Evolutionary conservation across 768 basidiomycete species (phyloP).

Genomic region (Psilocybe azurescens): DNA sequence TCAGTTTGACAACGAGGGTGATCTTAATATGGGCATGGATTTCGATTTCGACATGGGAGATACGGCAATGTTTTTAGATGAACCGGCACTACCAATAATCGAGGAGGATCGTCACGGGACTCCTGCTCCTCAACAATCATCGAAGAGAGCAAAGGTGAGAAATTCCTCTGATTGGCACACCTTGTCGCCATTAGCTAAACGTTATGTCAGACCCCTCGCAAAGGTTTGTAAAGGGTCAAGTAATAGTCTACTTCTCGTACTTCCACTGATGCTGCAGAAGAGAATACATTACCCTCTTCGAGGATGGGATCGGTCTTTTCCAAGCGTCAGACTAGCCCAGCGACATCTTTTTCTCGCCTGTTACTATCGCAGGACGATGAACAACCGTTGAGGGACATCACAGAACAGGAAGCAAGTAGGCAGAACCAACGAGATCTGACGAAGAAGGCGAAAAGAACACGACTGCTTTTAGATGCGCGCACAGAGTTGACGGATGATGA

Average conservation of each 20-base stretch:
- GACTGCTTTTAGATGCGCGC: conserved; percentile 68
- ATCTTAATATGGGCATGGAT: conserved; percentile 9
- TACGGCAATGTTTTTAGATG: background rate
- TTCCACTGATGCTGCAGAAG: conserved; percentile 5
- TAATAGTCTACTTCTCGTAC: background rate
- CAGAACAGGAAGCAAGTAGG: conserved; percentile 25
- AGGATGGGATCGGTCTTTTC: conserved; percentile 12
- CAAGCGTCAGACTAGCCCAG: conserved; percentile 25
- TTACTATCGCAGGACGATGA: conserved; percentile 47
- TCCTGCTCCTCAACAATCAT: background rate
- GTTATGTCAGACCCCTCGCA: conserved; percentile 6
- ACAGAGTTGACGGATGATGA: conserved; percentile 87
- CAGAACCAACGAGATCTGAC: conserved; percentile 20
- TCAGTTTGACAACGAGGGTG: conserved; percentile 1
- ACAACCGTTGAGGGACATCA: conserved; percentile 35
- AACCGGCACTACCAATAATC: background rate
- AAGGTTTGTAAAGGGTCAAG: conserved; percentile 10
- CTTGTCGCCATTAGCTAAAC: background rate
- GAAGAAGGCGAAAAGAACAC: conserved; percentile 52
- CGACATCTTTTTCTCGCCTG: conserved; percentile 43
- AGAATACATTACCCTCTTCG: conserved; percentile 15
- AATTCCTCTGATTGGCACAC: background rate
- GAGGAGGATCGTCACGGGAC: background rate
- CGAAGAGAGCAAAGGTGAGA: conserved; percentile 2
- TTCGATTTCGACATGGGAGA: conserved; percentile 16